Conservation (phyloP, 1,284 basidiomycete species). For the Ustilago loliicola region DNA sequence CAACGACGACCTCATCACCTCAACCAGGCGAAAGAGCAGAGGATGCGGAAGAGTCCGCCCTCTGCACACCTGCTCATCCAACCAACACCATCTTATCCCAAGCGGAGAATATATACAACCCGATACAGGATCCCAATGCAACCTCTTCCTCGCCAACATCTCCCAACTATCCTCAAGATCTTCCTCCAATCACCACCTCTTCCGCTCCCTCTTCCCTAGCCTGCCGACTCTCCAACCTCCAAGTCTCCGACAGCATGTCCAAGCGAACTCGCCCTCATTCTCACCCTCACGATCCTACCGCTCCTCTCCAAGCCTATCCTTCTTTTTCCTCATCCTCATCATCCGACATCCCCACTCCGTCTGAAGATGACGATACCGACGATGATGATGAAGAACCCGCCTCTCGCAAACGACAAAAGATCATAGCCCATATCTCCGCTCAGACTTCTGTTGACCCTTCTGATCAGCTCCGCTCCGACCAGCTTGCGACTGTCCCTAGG, state of each 20-base stretch:
- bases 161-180: not conserved
- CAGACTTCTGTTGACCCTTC: constrained; percentile 30
- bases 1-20: constrained; percentile 1
- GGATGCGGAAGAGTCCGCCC: not conserved
- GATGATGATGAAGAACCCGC: constrained; percentile 10
- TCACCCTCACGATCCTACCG: not conserved
- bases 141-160: not conserved
- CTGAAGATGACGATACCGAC: not conserved
- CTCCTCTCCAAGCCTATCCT: not conserved
- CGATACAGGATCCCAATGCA: not conserved
- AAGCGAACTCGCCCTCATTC: constrained; percentile 12
- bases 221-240: not conserved
- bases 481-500: constrained; percentile 33
- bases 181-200: not conserved
- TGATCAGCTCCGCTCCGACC: constrained; percentile 34
- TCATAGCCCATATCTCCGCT: constrained; percentile 27
- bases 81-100: not conserved
- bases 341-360: not conserved
- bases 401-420: constrained; percentile 15
- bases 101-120: not conserved
- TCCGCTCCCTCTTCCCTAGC: not conserved
- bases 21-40: not conserved
- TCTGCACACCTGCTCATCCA: not conserved
- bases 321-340: not conserved
- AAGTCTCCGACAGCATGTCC: constrained; percentile 16